Percentiles rank a stretch among this genome's conserved stretches.
phyloP scores from a whole-genome alignment of 805 yeast species.

The Saccharomycopsis sp. region DNA sequence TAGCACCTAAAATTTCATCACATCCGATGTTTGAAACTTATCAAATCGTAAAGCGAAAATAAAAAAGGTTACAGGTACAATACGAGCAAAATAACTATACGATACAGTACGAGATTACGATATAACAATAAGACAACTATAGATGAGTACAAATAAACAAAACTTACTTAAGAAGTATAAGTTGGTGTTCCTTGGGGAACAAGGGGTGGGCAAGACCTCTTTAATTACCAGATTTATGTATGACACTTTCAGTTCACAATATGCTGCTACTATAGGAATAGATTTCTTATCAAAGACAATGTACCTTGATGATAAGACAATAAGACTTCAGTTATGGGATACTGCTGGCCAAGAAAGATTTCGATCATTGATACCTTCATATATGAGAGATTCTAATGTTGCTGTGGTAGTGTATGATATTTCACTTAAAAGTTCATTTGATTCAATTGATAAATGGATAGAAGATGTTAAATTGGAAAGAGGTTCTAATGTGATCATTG shows the following conservation, averaged over 20 bases:
- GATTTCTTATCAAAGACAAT: constrained; percentile 91
- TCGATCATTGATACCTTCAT: constrained; percentile 89
- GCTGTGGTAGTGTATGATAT: constrained; percentile 95
- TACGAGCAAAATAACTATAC: too few species aligned
- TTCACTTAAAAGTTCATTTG: constrained; percentile 78
- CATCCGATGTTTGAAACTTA: too few species aligned
- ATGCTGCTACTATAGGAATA: constrained; percentile 94
- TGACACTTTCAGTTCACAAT: constrained; percentile 93
- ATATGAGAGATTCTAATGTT: constrained; percentile 93
- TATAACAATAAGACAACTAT: too few species aligned
- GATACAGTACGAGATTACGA: too few species aligned
- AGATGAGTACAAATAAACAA: constrained; percentile 6
- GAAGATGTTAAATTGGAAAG: constrained; percentile 92
- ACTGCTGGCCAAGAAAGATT: constrained; percentile 97
- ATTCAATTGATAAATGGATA: constrained; percentile 83
- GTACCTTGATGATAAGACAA: constrained; percentile 94
- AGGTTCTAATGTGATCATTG: constrained; percentile 81
- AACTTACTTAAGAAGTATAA: constrained; percentile 52
- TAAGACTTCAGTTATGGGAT: constrained; percentile 94
- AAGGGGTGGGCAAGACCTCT: constrained; percentile 94
- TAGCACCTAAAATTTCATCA: too few species aligned
- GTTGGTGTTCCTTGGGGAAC: constrained; percentile 95
- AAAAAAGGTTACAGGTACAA: too few species aligned
- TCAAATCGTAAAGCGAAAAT: too few species aligned
- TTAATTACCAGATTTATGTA: constrained; percentile 96